Evolutionary conservation across 495 filamentous ascomycete genomes (phyloP).

Genomic region (Penicillium pulvis): DNA sequence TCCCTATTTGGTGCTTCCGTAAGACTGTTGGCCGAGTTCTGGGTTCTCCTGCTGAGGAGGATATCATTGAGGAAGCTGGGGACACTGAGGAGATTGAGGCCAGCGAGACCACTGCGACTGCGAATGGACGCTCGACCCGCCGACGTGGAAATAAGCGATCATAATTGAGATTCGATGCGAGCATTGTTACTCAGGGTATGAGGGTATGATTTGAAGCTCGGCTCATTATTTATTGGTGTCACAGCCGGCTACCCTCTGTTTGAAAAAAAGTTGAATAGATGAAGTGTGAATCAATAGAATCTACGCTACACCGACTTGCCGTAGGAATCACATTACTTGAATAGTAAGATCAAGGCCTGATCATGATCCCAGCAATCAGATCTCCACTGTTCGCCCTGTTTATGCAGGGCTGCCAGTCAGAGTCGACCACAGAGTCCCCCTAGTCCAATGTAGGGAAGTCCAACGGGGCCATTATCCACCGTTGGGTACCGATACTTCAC

Average conservation of each 20-base stretch:
- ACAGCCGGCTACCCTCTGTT: neutral
- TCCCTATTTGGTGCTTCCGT: slow-evolving; percentile 68
- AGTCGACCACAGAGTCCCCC: slow-evolving; percentile 8
- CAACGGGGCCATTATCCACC: slow-evolving; percentile 23
- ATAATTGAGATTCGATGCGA: slow-evolving; percentile 12
- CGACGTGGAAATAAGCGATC: slow-evolving; percentile 38
- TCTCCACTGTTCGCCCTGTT: slow-evolving; percentile 7
- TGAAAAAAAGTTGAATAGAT: slow-evolving; percentile 16
- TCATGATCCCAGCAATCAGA: neutral
- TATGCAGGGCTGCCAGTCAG: slow-evolving; percentile 18
- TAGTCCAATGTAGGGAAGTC: slow-evolving; percentile 20
- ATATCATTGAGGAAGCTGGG: slow-evolving; percentile 5
- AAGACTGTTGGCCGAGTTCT: slow-evolving; percentile 58
- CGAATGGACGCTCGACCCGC: slow-evolving; percentile 26
- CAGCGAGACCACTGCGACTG: slow-evolving; percentile 30
- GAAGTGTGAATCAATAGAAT: neutral
- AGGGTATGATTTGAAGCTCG: neutral
- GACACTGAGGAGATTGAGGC: slow-evolving; percentile 20
- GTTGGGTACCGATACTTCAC: slow-evolving; percentile 30
- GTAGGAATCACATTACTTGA: too few relatives aligned
- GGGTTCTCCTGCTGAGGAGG: slow-evolving; percentile 27
- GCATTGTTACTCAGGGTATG: neutral
- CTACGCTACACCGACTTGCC: neutral
- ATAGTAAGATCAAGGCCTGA: neutral
- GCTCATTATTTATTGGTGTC: neutral